A percentile compares a stretch with the other conserved stretches of the same genome.
phyloP scores from a whole-genome alignment of 805 yeast genomes.

The Kodamaea nitidulidarum region DNA sequence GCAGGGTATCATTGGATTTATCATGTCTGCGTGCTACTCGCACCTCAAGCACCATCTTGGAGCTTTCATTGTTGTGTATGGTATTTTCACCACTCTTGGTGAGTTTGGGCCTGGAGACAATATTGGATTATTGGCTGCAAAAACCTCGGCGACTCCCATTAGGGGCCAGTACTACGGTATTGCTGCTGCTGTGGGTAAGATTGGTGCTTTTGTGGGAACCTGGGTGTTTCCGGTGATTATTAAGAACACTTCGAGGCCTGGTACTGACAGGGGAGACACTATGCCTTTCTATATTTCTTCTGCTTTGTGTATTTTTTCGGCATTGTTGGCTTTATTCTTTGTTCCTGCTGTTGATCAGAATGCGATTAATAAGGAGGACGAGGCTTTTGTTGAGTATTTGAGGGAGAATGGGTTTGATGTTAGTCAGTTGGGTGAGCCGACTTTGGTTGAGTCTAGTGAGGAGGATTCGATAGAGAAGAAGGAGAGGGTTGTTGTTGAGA shows the following conservation, averaged over 20 bases:
- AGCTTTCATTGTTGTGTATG: conserved; percentile 79
- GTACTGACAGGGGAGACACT: conserved; percentile 51
- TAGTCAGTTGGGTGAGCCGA: conserved; percentile 44
- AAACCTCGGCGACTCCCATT: conserved; percentile 77
- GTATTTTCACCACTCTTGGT: conserved; percentile 80
- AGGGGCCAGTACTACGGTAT: conserved; percentile 88
- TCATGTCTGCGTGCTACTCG: conserved; percentile 70
- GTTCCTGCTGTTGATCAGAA: conserved; percentile 81
- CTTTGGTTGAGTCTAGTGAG: conserved; percentile 1
- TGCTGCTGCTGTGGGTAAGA: conserved; percentile 86
- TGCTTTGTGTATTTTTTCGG: conserved; percentile 67
- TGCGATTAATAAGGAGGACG: conserved; percentile 75
- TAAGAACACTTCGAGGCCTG: conserved; percentile 51
- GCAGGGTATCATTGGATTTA: conserved; percentile 76
- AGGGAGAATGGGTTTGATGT: conserved; percentile 66
- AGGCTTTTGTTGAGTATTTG: conserved; percentile 62
- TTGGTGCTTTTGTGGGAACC: conserved; percentile 89
- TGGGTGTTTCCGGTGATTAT: conserved; percentile 81
- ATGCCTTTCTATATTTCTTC: conserved; percentile 82
- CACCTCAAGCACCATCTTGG: conserved; percentile 57
- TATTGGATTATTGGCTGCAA: conserved; percentile 80
- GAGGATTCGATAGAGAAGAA: conserved; percentile 4
- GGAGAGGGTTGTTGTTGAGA: conserved; percentile 3
- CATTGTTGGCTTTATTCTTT: conserved; percentile 59
- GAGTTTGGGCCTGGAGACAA: conserved; percentile 94